Evolutionary conservation across 345 rosid genomes (phyloP).

Genomic region (Bruguiera sexangula): DNA sequence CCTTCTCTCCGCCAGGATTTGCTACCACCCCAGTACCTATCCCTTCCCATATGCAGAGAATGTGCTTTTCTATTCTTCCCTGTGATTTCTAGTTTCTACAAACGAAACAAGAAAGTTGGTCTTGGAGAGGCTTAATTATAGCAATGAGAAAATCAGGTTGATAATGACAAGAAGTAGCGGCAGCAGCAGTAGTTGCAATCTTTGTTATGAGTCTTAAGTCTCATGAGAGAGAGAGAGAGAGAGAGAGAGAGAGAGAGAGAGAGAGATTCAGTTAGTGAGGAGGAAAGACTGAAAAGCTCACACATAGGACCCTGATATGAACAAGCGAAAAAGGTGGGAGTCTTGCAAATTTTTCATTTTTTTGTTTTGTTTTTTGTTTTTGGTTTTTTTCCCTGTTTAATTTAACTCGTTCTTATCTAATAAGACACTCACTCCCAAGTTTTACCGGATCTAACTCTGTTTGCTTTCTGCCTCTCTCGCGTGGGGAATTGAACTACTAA

Average conservation of each 20-base stretch:
- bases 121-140: too few species aligned
- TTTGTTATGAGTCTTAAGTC: too few species aligned
- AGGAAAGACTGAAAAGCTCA: constrained; percentile 15
- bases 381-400: too few species aligned
- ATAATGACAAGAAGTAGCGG: constrained; percentile 20
- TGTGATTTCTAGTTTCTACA: too few species aligned
- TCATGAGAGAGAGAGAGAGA: too few species aligned
- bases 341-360: background rate
- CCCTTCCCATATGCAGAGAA: constrained; percentile 47
- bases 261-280: background rate
- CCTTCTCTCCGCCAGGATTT: constrained; percentile 37
- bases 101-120: too few species aligned
- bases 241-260: too few species aligned
- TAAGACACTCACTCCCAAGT: background rate
- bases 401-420: background rate
- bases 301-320: background rate
- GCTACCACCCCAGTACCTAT: constrained; percentile 41
- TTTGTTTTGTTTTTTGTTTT: background rate
- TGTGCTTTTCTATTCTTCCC: background rate
- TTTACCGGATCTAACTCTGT: background rate
- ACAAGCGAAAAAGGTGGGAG: background rate
- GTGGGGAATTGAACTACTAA: too few species aligned
- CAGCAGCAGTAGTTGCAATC: too few species aligned
- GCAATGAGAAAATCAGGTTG: constrained; percentile 12
- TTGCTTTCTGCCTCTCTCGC: too few species aligned